Evolutionary conservation across 768 basidiomycete species (phyloP), one percentile per base, ranked within the genome.

Genomic region (Gelatoporia subvermispora): DNA sequence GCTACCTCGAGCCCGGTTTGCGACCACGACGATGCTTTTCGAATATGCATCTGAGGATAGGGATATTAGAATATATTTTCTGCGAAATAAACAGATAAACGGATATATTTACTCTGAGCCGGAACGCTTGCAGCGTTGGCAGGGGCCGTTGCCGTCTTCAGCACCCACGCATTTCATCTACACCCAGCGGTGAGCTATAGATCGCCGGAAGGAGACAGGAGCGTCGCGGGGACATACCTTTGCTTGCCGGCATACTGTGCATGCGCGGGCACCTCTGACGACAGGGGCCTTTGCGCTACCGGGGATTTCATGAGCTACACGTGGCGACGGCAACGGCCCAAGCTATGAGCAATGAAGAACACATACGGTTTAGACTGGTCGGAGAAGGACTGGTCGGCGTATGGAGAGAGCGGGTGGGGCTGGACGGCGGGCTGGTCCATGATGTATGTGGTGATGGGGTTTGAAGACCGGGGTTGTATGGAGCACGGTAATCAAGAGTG

Each of bases 151-250:
- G 50, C 88, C 88, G 59, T 92, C 88, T 63, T 93, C 89, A 43
- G 90, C 85, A 39, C 88, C 89, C 50, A 92, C 88, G 59, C 89
- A 93, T 66, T 91, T 90, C 89, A 93, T 93, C 89, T 92, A 56
- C 18, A 24, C 35, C 47, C 23, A 48, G 39, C 48, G 48, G 38
- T 39, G 48, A 41, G 45, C 41, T 22, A 16, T 50, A 24, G 47
- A 46, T 50, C 54, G 47, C 43, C 40, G 55, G 45, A 48, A 50
- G 45, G 46, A 52, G 31, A 52, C 49, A 47, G 35, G 53, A 54
- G 35, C 45, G 18, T 45, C 50, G 20, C 36, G 35, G 47, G 54
- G 45, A 55, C 18, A 25, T 46, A 84, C 89, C 79, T 92, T 92
- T 53, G 89, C 88, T 45, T 81, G 77, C 38, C 88, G 81, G 65